These are phyloP conservation scores for Blastocystis sp. DNA, from an alignment of 352 stramenopile species.

Conservation along the genomic window DNA sequence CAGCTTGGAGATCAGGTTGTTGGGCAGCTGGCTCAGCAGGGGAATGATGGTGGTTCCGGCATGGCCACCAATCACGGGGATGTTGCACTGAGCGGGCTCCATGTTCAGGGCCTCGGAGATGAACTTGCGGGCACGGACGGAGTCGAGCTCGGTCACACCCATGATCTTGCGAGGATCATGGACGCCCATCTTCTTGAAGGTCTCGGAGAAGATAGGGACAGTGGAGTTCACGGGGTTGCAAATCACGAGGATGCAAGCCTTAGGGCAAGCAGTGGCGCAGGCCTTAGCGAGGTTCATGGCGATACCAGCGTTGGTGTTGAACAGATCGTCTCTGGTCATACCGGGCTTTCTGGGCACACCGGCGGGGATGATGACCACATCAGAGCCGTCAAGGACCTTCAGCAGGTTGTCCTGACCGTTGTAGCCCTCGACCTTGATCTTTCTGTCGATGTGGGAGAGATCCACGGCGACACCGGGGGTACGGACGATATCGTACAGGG, in stretches of 20 bases:
- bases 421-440: slow-evolving; percentile 73
- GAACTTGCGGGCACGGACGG: slow-evolving; percentile 26
- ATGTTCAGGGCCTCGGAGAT: slow-evolving; percentile 1
- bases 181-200: slow-evolving; percentile 87
- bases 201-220: slow-evolving; percentile 97
- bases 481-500: slow-evolving; percentile 96
- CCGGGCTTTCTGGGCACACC: slow-evolving; percentile 95
- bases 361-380: slow-evolving; percentile 97
- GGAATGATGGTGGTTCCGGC: slow-evolving; percentile 97
- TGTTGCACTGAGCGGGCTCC: slow-evolving; percentile 75
- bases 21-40: slow-evolving; percentile 90
- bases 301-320: slow-evolving; percentile 92
- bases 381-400: slow-evolving; percentile 77
- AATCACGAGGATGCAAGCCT: slow-evolving; percentile 94
- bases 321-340: slow-evolving; percentile 91
- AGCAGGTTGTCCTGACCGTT: slow-evolving; percentile 73
- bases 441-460: slow-evolving; percentile 76
- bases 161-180: slow-evolving; percentile 71
- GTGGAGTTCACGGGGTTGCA: slow-evolving; percentile 99
- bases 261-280: slow-evolving; percentile 89
- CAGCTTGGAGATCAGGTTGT: slow-evolving; percentile 87
- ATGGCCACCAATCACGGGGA: slow-evolving; percentile 95
- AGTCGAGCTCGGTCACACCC: slow-evolving; percentile 29
- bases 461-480: slow-evolving; percentile 94
- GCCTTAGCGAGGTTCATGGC: slow-evolving; percentile 90